Evolutionary conservation across 2,329 filamentous ascomycete genomes (phyloP), one percentile per base, ranked within the genome.

Genomic region (Thelonectria rubi): DNA sequence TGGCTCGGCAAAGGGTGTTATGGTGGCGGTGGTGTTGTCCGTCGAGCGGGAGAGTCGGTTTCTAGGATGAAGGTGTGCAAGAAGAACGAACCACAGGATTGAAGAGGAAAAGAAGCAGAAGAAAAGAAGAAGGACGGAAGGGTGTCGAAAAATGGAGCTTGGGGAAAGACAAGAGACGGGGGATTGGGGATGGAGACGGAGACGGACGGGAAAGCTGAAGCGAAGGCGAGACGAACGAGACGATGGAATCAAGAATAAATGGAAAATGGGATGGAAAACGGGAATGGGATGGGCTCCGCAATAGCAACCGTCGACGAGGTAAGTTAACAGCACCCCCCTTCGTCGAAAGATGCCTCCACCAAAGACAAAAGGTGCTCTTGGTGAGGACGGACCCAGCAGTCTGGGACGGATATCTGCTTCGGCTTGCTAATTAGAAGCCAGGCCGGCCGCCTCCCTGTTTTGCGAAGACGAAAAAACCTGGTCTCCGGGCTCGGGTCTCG

Each of bases 361-460:
- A 54, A 45, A 42, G 43, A 26, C 14, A 9, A 48, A 45, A 24
- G 42, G 42, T 21, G 20, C 12, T 21, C 21, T 30, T 30, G 26
- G 26, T 30, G 26, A 30, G 26, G 26, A 30, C 26, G 64, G 69
- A 70, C 69, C 69, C 69, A 72, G 66, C 66, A 72, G 69, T 66
- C 62, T 71, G 69, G 69, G 68, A 72, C 69, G 68, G 69, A 68
- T 72, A 72, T 70, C 69, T 71, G 67, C 62, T 65, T 71, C 62
- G 67, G 60, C 60, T 64, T 62, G 60, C 61, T 60, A 61, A 64
- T 62, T 63, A 69, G 60, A 70, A 67, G 58, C 58, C 59, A 55
- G 59, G 45, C 65, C 56, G 53, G 59, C 55, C 47, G 50, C 24
- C 58, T 54, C 58, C 58, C 58, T 45, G 48, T 51, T 55, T 12